phyloP scores from a whole-genome alignment of 495 filamentous ascomycete genomes.

The Aspergillus conjunctus region DNA sequence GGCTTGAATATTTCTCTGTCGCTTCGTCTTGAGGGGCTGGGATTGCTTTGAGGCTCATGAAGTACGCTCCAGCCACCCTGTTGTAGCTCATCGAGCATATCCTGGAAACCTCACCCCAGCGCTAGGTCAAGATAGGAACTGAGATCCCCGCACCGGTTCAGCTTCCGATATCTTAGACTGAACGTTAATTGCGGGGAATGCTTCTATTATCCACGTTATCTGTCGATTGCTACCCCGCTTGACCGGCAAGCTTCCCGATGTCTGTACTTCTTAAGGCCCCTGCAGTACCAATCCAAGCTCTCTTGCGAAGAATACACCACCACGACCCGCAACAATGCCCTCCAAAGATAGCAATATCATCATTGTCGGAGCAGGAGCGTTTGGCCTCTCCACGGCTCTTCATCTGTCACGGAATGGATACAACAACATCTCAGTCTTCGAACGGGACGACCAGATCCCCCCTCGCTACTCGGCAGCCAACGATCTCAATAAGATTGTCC shows the following conservation, averaged over 20 bases:
- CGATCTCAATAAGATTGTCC: slow-evolving; percentile 59
- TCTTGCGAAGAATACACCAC: too few species aligned
- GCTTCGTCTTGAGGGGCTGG: too few species aligned
- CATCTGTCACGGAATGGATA: slow-evolving; percentile 49
- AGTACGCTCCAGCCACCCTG: not conserved
- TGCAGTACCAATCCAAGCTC: too few species aligned
- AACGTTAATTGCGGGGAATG: not conserved
- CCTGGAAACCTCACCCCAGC: too few species aligned
- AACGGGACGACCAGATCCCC: slow-evolving; percentile 44
- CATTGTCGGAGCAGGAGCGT: slow-evolving; percentile 51
- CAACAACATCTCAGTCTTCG: slow-evolving; percentile 46
- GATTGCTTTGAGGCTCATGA: too few species aligned
- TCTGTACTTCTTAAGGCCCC: not conserved
- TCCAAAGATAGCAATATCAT: slow-evolving; percentile 30
- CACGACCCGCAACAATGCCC: slow-evolving; percentile 2
- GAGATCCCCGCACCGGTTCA: not conserved
- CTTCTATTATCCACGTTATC: not conserved
- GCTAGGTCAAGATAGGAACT: too few species aligned
- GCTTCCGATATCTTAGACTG: not conserved
- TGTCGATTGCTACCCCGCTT: not conserved
- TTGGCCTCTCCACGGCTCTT: slow-evolving; percentile 53
- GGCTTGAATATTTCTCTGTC: too few species aligned
- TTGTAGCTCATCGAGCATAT: too few species aligned
- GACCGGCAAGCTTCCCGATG: not conserved
- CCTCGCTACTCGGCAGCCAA: slow-evolving; percentile 48